A percentile compares a stretch with the other conserved stretches of the same genome.
These are phyloP conservation scores for Cryphonectria carpinicola DNA, from an alignment of 2,329 filamentous ascomycete species.

Conservation along the genomic window DNA sequence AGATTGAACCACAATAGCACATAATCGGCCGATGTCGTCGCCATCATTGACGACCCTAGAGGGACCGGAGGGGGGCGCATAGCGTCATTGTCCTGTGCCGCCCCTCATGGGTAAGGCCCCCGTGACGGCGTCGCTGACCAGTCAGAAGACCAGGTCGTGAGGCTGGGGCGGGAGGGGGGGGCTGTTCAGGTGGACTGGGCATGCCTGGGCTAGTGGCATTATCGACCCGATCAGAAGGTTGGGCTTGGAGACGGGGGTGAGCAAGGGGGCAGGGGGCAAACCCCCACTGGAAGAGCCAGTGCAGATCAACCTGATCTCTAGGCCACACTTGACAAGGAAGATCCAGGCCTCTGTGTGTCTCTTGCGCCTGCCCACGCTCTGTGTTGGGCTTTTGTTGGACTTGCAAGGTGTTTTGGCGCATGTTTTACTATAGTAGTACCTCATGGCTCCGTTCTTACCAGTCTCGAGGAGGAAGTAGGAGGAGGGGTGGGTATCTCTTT, in stretches of 20 bases:
- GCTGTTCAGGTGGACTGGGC: conserved; percentile 4
- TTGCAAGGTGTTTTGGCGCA: not conserved
- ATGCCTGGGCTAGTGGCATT: conserved; percentile 11
- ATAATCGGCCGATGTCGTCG: conserved; percentile 11
- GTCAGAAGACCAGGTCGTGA: conserved; percentile 24
- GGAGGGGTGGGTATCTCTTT: not conserved
- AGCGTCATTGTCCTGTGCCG: conserved; percentile 18
- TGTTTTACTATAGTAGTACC: not conserved
- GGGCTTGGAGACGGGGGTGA: not conserved
- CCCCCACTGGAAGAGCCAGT: not conserved
- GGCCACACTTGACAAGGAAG: conserved; percentile 27
- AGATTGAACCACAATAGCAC: not conserved
- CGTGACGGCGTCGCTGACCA: conserved; percentile 23
- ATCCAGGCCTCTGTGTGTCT: not conserved
- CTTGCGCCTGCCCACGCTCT: not conserved
- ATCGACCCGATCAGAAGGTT: not conserved
- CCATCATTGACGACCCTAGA: not conserved
- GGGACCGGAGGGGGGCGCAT: not conserved
- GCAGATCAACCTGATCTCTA: conserved; percentile 20
- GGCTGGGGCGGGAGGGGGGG: not conserved
- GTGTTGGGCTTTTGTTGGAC: not conserved
- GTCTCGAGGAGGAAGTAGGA: not conserved
- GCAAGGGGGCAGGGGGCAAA: not conserved
- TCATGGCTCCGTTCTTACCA: not conserved
- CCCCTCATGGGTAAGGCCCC: not conserved